phyloP scores from a whole-genome alignment of 768 basidiomycete species.

The Suillus sp. region DNA sequence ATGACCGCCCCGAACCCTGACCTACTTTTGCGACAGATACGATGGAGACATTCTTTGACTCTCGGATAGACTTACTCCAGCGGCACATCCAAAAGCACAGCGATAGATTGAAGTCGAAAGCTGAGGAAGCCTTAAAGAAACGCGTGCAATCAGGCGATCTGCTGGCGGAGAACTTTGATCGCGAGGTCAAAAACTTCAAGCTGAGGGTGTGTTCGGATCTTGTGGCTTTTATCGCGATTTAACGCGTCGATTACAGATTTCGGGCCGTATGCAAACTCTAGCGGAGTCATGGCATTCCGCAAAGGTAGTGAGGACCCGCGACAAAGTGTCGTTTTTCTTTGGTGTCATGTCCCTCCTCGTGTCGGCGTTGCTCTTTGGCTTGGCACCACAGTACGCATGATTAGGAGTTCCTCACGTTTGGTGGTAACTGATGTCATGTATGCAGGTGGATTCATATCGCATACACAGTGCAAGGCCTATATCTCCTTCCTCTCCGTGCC shows the following conservation, averaged over 20 bases:
- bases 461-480: constrained; percentile 77
- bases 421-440: constrained; percentile 16
- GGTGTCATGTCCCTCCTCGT: constrained; percentile 89
- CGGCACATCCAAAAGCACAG: constrained; percentile 86
- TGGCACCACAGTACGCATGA: constrained; percentile 74
- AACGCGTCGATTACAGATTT: constrained; percentile 54
- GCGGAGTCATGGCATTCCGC: constrained; percentile 90
- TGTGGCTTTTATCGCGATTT: not conserved
- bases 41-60: constrained; percentile 94
- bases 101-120: constrained; percentile 77
- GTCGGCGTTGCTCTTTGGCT: constrained; percentile 85
- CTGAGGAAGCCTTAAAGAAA: constrained; percentile 79
- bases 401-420: constrained; percentile 9
- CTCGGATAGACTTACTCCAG: constrained; percentile 80
- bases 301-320: constrained; percentile 79
- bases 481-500: constrained; percentile 79
- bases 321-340: constrained; percentile 89
- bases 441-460: constrained; percentile 83
- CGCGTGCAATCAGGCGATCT: constrained; percentile 56
- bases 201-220: constrained; percentile 59
- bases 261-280: constrained; percentile 76
- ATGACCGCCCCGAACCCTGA: not conserved
- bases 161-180: constrained; percentile 77
- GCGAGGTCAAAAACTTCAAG: constrained; percentile 85
- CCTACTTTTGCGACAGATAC: constrained; percentile 60